Evolutionary conservation across 352 stramenopile species (phyloP).

Genomic region (Phytopythium delawarense): DNA sequence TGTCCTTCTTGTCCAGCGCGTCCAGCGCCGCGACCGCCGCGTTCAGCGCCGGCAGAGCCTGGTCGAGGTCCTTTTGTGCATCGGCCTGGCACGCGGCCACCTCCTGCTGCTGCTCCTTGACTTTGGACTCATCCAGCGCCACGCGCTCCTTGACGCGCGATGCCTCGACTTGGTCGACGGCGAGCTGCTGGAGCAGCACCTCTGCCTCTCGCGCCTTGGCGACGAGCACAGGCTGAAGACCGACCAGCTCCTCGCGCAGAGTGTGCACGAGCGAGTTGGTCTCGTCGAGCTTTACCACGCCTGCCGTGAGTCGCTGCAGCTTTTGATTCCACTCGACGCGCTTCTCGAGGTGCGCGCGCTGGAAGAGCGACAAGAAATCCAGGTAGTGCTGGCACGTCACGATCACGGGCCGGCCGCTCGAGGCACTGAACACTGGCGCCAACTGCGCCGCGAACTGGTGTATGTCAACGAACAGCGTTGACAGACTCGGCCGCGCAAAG

Average conservation of each 20-base stretch:
- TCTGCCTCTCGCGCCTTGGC: constrained; percentile 65
- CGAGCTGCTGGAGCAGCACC: constrained; percentile 51
- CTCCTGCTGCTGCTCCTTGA: constrained; percentile 64
- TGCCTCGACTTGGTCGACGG: constrained; percentile 57
- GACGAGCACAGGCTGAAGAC: constrained; percentile 69
- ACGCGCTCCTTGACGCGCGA: constrained; percentile 43
- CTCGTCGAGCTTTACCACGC: constrained; percentile 70
- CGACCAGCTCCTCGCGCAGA: constrained; percentile 76
- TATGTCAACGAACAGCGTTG: constrained; percentile 43
- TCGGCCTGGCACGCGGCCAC: constrained; percentile 62
- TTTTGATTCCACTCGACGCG: constrained; percentile 34
- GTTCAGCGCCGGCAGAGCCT: constrained; percentile 68
- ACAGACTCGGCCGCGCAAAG: constrained; percentile 19
- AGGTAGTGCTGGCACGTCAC: constrained; percentile 88
- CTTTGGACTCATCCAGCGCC: constrained; percentile 46
- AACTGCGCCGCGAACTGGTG: constrained; percentile 32
- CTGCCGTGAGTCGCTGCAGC: constrained; percentile 48
- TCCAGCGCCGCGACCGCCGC: constrained; percentile 71
- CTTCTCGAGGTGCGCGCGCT: constrained; percentile 68
- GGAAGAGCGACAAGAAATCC: constrained; percentile 86
- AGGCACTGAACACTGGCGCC: constrained; percentile 28
- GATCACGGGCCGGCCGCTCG: constrained; percentile 40
- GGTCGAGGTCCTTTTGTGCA: constrained; percentile 69
- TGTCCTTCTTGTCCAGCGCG: constrained; percentile 84
- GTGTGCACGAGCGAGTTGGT: constrained; percentile 60